A percentile compares a stretch with the other conserved stretches of the same genome.
These are phyloP conservation scores for Apiospora koreana DNA, from an alignment of 2,329 filamentous ascomycete species.

Conservation along the genomic window DNA sequence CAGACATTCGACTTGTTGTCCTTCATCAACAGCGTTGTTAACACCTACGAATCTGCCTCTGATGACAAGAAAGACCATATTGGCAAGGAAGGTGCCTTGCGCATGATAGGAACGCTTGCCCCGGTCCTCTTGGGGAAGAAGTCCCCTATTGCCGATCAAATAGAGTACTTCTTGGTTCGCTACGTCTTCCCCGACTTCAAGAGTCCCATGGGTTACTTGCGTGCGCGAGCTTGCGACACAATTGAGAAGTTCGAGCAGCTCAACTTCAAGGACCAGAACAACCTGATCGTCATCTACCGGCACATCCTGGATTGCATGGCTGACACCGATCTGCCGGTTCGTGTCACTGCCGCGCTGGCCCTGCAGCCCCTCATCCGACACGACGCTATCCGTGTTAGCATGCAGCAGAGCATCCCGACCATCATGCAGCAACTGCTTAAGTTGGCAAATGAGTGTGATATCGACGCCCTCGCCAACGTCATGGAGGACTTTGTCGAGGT, in stretches of 20 bases:
- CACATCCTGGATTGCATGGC: constrained; percentile 98
- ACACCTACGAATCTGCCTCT: constrained; percentile 81
- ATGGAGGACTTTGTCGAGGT: constrained; percentile 99
- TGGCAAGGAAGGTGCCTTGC: constrained; percentile 92
- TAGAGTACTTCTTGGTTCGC: constrained; percentile 97
- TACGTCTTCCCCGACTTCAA: constrained; percentile 99
- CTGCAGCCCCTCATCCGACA: constrained; percentile 95
- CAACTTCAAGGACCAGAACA: constrained; percentile 95
- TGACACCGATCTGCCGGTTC: constrained; percentile 87
- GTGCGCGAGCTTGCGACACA: constrained; percentile 93
- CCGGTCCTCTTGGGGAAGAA: constrained; percentile 97
- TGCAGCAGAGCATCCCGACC: constrained; percentile 97
- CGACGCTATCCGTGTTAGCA: constrained; percentile 88
- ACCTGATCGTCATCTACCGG: constrained; percentile 92
- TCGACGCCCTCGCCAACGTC: constrained; percentile 94
- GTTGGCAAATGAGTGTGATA: constrained; percentile 95
- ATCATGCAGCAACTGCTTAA: constrained; percentile 99
- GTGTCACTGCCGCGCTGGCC: constrained; percentile 90
- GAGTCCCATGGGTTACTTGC: constrained; percentile 86
- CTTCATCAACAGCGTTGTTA: constrained; percentile 94
- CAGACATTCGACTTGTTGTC: constrained; percentile 93
- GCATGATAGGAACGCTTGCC: constrained; percentile 95
- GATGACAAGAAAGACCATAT: constrained; percentile 91
- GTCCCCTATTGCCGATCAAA: constrained; percentile 94
- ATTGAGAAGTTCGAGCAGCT: constrained; percentile 97